These are phyloP conservation scores for Symbiodinium natans DNA, from an alignment of 73 alveolate species.

Conservation along the genomic window DNA sequence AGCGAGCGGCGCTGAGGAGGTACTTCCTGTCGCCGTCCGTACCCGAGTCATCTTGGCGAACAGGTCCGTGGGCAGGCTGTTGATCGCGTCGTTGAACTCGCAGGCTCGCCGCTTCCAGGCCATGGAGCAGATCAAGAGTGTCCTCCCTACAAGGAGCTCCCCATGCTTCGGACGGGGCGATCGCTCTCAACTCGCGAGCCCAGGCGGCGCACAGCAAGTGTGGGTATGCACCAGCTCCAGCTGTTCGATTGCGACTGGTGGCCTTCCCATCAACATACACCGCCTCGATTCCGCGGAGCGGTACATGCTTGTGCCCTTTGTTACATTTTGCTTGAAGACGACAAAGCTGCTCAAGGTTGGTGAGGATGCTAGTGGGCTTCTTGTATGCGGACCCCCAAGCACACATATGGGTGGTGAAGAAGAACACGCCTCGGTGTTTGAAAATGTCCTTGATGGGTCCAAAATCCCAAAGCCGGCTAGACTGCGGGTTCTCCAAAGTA, in stretches of 20 bases:
- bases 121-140: not conserved
- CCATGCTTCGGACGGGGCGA: not conserved
- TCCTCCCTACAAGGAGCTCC: not conserved
- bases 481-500: not conserved
- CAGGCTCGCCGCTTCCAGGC: not conserved
- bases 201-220: not conserved
- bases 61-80: not conserved
- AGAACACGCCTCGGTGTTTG: not conserved
- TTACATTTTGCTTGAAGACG: not conserved
- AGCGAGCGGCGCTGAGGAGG: not conserved
- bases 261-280: not conserved
- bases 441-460: not conserved
- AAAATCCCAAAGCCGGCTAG: not conserved
- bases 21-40: not conserved
- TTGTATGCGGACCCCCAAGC: not conserved
- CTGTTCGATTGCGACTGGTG: not conserved
- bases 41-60: not conserved
- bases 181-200: not conserved
- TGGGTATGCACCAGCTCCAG: not conserved
- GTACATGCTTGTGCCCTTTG: not conserved
- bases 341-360: not conserved
- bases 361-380: conserved; percentile 6
- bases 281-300: not conserved
- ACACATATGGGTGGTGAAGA: conserved; percentile 1
- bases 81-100: not conserved